phyloP scores from a whole-genome alignment of 1,284 basidiomycete species.

The Termitomyces sp. region DNA sequence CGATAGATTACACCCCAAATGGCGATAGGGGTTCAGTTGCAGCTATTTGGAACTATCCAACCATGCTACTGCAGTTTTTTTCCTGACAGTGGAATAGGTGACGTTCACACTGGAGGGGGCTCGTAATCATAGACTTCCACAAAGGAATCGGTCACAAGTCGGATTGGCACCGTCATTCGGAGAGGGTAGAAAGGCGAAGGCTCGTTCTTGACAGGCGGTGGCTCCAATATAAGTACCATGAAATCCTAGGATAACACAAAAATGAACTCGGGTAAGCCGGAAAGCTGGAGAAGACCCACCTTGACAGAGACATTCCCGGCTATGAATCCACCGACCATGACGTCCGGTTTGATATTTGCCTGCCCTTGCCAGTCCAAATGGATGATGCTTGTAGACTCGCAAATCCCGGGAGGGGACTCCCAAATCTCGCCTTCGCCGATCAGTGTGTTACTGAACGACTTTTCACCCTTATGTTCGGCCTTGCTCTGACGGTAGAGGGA shows the following conservation, averaged over 20 bases:
- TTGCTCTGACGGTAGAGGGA: conserved; percentile 37
- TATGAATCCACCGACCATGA: conserved; percentile 36
- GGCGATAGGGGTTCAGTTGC: background rate
- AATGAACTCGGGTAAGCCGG: background rate
- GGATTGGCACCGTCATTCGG: conserved; percentile 42
- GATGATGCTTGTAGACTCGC: conserved; percentile 18
- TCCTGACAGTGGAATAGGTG: background rate
- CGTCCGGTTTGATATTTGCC: conserved; percentile 26
- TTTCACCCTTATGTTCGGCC: conserved; percentile 26
- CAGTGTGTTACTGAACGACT: conserved; percentile 28
- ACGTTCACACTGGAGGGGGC: background rate
- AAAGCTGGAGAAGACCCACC: conserved; percentile 23
- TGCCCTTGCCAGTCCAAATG: conserved; percentile 45
- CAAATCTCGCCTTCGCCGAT: conserved; percentile 37
- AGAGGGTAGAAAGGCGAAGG: conserved; percentile 28
- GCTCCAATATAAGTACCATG: conserved; percentile 38
- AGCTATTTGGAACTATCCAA: background rate
- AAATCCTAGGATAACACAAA: conserved; percentile 41
- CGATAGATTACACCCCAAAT: background rate
- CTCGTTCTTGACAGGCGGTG: conserved; percentile 19
- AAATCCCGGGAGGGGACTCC: conserved; percentile 31
- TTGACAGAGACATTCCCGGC: conserved; percentile 34
- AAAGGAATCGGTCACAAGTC: conserved; percentile 47
- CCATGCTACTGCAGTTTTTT: too few relatives aligned
- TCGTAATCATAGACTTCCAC: conserved; percentile 25